A percentile compares a stretch with the other conserved stretches of the same genome.
phyloP scores from a whole-genome alignment of 75 land plant species.

The Selaginella moellendorffii region DNA sequence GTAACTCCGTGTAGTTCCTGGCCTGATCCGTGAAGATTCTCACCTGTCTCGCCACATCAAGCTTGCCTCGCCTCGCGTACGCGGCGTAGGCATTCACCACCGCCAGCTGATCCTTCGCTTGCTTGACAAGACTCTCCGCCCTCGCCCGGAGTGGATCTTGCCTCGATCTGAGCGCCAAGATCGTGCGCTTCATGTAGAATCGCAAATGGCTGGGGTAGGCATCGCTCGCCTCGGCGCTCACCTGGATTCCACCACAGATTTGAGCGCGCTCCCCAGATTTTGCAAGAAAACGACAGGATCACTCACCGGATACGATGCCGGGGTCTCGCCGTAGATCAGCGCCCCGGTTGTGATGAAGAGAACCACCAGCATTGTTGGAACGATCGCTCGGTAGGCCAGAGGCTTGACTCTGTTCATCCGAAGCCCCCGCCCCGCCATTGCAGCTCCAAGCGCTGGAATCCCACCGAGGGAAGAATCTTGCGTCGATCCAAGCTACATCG shows the following conservation, averaged over 20 bases:
- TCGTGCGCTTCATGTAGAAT: conserved; percentile 7
- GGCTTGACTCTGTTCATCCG: not conserved
- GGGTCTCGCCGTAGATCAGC: conserved; percentile 27
- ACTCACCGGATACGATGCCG: conserved; percentile 13
- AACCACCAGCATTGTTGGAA: conserved; percentile 46
- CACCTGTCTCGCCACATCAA: not conserved
- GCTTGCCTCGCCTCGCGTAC: not conserved
- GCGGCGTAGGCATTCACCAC: not conserved
- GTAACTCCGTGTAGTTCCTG: not conserved
- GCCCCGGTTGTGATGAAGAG: conserved; percentile 52
- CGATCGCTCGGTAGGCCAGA: conserved; percentile 11
- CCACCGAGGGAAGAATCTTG: no score
- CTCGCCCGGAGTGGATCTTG: not conserved
- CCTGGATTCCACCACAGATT: conserved; percentile 7
- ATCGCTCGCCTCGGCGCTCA: conserved; percentile 8
- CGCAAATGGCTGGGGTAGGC: conserved; percentile 10
- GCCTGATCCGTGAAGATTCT: not conserved
- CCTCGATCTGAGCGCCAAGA: not conserved
- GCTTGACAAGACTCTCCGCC: not conserved
- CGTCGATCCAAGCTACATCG: no score
- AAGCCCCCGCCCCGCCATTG: conserved; percentile 6
- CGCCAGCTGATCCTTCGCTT: not conserved
- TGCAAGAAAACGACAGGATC: not conserved
- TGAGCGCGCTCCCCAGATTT: no score
- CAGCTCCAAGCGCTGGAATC: no score